Evolutionary conservation across 495 filamentous ascomycete genomes (phyloP), one percentile per base, ranked within the genome.

Genomic region (Filosporella fistucella): DNA sequence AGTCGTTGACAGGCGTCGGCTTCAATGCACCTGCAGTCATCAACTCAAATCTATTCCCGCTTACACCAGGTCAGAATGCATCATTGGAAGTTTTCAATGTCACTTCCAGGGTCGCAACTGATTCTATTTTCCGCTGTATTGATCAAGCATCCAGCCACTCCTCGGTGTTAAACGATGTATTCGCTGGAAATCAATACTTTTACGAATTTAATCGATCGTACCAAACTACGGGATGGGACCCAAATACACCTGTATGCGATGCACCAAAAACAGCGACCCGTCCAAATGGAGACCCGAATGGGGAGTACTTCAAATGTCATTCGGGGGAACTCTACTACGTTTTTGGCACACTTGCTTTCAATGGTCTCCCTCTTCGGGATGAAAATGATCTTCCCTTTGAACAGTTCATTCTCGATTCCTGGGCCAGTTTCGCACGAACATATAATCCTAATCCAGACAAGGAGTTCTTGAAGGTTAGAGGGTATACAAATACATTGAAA

Each of bases 141-240:
- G 66, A 72, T 55, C 67, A 72, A 57, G 68, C 68, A 12, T 65
- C 68, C 41, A 59, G 63, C 22, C 68, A 69, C 50, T 64, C 69
- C 1, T 64, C 63, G 13, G 41, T 53, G 4, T 36, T 51, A 9
- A 57, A 66, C 29, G 51, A 57, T 17, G 60, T 59, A 6, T 69
- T 72, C 55, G 43, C 55, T 22, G 28, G 29, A 10, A 50, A 46
- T 20, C 60, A 66, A 2, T 75, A 72, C 59, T 73, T 66, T 59
- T 75, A 71, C 56, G 67, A 71, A 46, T 65, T 70, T 36, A 63
- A 66, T 29, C 64, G 68, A 25, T 62, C 64, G 8, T 81, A 80
- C 54, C 76, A 79, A 55, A 63, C 51, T 18, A 48, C 56, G 21
- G 65, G 63, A 14, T 67, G 63, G 46, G 58, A 72, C 49, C 65